A percentile compares a stretch with the other conserved stretches of the same genome.
These are phyloP conservation scores for Cercophora sp. DNA, from an alignment of 495 filamentous ascomycete species.

Conservation along the genomic window DNA sequence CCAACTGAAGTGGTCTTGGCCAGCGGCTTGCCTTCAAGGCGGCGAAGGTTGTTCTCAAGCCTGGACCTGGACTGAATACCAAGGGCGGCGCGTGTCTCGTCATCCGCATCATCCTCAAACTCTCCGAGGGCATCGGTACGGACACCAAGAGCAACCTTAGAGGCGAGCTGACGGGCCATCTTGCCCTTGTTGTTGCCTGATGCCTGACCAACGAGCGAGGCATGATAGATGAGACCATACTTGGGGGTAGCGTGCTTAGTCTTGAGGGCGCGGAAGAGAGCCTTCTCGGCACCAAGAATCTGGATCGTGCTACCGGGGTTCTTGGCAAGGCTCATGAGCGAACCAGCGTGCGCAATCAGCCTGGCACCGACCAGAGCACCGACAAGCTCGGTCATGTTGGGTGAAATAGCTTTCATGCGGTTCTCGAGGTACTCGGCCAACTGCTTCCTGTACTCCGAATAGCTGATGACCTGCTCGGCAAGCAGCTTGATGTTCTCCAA, in stretches of 20 bases:
- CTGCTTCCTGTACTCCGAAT: constrained; percentile 83
- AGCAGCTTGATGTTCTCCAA: constrained; percentile 84
- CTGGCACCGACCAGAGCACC: constrained; percentile 93
- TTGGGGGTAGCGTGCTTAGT: constrained; percentile 99
- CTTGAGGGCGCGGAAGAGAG: constrained; percentile 95
- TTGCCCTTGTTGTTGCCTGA: constrained; percentile 98
- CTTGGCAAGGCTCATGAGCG: constrained; percentile 93
- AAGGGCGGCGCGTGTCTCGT: constrained; percentile 77
- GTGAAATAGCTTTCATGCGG: constrained; percentile 95
- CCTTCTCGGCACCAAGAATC: constrained; percentile 98
- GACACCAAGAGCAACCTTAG: constrained; percentile 87
- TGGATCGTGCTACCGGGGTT: constrained; percentile 93
- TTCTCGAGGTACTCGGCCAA: constrained; percentile 84
- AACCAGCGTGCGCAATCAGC: constrained; percentile 93
- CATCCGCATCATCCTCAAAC: constrained; percentile 66
- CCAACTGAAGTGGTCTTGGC: constrained; percentile 70
- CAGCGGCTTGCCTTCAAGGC: constrained; percentile 87
- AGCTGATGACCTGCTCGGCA: constrained; percentile 87
- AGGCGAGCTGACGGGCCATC: constrained; percentile 91
- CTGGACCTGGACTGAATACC: constrained; percentile 70
- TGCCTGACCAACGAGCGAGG: constrained; percentile 92
- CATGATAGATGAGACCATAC: constrained; percentile 98
- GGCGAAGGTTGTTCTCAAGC: constrained; percentile 81
- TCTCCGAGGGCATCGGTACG: constrained; percentile 89
- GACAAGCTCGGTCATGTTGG: constrained; percentile 90